Base-by-base conservation (phyloP, 495 filamentous ascomycete genomes). In the Thozetella sp. region DNA sequence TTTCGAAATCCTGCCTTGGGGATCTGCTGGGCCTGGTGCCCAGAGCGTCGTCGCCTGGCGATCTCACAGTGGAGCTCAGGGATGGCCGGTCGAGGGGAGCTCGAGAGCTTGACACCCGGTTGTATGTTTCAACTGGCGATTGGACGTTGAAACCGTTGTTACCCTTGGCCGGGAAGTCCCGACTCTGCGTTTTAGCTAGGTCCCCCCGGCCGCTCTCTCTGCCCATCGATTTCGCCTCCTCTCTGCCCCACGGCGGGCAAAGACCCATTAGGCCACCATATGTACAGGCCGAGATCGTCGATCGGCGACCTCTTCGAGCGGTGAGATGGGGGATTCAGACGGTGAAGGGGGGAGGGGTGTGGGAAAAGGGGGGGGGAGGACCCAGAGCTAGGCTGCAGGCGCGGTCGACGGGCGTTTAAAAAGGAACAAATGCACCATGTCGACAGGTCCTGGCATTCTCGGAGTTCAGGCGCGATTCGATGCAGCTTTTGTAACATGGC, bases 401-500 rank as follows among this genome's bases (percentile, higher is more conserved):
- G n/a, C n/a, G n/a, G n/a, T n/a, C n/a, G n/a, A n/a, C n/a, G n/a
- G n/a, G n/a, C n/a, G n/a, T n/a, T n/a, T n/a, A n/a, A n/a, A n/a
- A n/a, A n/a, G n/a, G n/a, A n/a, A n/a, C n/a, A n/a, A n/a, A n/a
- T n/a, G n/a, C n/a, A n/a, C n/a, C n/a, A n/a, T n/a, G n/a, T n/a
- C n/a, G n/a, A n/a, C n/a, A 10, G 11, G 9, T 48, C 43, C n/a
- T 53, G 19, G 58, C 24, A 25, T n/a, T 51, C 34, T 58, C 52
- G 60, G 63, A 65, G 53, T 65, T 63, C 66, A 72, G 67, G 69
- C 69, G 69, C 55, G 67, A 75, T 68, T 73, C 76, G 76, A 78
- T 69, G 78, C 75, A 76, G n/a, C 58, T 58, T 72, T 68, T 78
- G 76, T 78, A 72, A 79, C 75, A 77, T 54, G 55, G 55, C 53